Base-by-base conservation (phyloP, 2,329 filamentous ascomycete species). In the Fusarium sp. region DNA sequence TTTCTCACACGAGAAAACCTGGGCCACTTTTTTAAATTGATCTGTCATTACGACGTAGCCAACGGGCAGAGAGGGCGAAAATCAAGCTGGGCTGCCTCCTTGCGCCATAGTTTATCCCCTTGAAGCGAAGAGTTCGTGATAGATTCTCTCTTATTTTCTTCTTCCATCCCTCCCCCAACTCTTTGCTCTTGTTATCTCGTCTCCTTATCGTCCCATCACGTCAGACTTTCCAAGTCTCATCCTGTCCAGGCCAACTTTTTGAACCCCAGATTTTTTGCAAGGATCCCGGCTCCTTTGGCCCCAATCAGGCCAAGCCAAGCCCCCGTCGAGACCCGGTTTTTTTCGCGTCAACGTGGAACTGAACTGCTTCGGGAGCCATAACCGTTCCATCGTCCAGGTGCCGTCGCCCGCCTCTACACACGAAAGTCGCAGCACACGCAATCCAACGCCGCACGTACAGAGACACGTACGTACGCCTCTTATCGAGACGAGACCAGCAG, bases 1-100 rank as follows among this genome's bases (percentile, higher is more conserved):
- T 75, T 75, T 74, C 60, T 59, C 48, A 70, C 52, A 75, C 68
- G 69, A 75, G 67, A 56, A 72, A 56, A 54, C 37, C 45, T 34
- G 72, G 70, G 32, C 72, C 73, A 73, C 72, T 75, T 75, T 66
- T 75, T 74, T 70, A 73, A 75, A 75, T 73, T 75, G 74, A 60
- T 70, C 52, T 69, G 59, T 72, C 72, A 72, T 59, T 59, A 59
- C 57, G 57, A 59, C 57, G 57, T 59, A 59, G 35, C 57, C 57
- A 59, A 59, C 57, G n/a, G 25, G 37, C 18, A 32, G 11, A 20
- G 23, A 37, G 20, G 37, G 32, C 18, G 20, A 32, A 37, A 60
- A n/a, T 30, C 37, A 60, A 43, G 39, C 18, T 27, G 35, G 25
- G 57, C 35, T 60, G 25, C 57, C 57, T 60, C 57, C 57, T 60